phyloP scores from a whole-genome alignment of 441 rosid species.

The Adansonia grandidieri region DNA sequence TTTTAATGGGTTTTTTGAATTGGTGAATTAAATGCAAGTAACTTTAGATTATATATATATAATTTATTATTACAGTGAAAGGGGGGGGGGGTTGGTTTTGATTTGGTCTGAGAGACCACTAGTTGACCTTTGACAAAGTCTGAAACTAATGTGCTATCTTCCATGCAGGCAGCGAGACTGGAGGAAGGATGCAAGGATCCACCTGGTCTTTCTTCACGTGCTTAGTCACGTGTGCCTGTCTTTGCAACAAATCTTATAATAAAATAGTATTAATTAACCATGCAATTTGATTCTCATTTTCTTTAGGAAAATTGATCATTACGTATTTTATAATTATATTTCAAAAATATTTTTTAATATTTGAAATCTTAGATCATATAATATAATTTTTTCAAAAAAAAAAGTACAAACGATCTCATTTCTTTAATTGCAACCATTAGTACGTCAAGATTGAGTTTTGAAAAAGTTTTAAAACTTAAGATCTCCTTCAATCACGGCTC shows the following conservation, averaged over 20 bases:
- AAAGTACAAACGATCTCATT: background rate
- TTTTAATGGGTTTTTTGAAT: conserved; percentile 33
- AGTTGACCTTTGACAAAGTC: conserved; percentile 50
- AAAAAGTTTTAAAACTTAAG: conserved; percentile 20
- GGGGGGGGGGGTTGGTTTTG: too few relatives aligned
- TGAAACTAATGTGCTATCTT: conserved; percentile 27
- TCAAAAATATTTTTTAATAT: conserved; percentile 15
- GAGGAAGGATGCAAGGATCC: background rate
- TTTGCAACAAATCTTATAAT: background rate
- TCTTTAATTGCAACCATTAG: conserved; percentile 8
- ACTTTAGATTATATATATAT: background rate
- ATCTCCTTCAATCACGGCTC: background rate
- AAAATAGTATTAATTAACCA: background rate
- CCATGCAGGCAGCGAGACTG: conserved; percentile 17
- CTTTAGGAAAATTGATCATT: background rate
- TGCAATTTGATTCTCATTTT: background rate
- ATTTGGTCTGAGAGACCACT: conserved; percentile 33
- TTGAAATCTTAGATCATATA: background rate
- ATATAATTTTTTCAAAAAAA: background rate
- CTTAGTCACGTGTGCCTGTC: conserved; percentile 48
- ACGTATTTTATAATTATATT: background rate
- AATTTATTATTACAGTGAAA: background rate
- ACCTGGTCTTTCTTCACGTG: conserved; percentile 35
- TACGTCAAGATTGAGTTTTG: conserved; percentile 2
- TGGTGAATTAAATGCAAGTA: conserved; percentile 19